These are phyloP conservation scores for Litsea cubeba DNA, from an alignment of 164 flowering plant genomes.

Conservation along the genomic window DNA sequence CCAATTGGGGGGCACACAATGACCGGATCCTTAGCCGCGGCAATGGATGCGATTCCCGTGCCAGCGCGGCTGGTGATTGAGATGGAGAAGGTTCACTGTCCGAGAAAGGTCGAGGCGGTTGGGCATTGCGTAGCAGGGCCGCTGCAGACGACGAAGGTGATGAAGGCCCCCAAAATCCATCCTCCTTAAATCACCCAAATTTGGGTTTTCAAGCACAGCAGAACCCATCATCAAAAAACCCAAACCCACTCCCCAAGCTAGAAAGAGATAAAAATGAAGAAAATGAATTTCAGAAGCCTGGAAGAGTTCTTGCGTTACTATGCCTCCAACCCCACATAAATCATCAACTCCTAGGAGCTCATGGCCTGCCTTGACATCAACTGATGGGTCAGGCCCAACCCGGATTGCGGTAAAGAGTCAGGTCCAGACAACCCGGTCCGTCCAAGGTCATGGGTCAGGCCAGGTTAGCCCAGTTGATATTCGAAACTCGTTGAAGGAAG, in stretches of 20 bases:
- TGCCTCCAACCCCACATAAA: conserved; percentile 38
- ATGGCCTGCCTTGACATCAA: conserved; percentile 87
- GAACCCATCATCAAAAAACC: no score
- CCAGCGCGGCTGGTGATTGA: conserved; percentile 73
- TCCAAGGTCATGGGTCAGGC: no score
- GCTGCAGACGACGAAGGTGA: conserved; percentile 33
- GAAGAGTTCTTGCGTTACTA: conserved; percentile 91
- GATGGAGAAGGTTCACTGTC: conserved; percentile 64
- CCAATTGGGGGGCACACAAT: conserved; percentile 36
- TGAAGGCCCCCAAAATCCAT: conserved; percentile 41
- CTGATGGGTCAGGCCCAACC: no score
- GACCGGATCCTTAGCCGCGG: conserved; percentile 65
- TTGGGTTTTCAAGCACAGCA: no score
- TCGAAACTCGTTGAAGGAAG: no score
- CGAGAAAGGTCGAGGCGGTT: conserved; percentile 76
- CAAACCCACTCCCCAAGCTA: no score
- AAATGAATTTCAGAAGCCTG: conserved; percentile 75
- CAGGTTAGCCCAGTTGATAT: no score
- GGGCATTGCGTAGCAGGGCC: conserved; percentile 35
- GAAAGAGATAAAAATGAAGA: no score
- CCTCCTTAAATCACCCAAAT: no score
- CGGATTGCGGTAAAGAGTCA: no score
- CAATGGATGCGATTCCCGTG: conserved; percentile 54
- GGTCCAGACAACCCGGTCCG: no score
- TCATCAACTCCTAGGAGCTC: conserved; percentile 91